phyloP scores from a whole-genome alignment of 2,329 filamentous ascomycete species.

The Exophiala sp. region DNA sequence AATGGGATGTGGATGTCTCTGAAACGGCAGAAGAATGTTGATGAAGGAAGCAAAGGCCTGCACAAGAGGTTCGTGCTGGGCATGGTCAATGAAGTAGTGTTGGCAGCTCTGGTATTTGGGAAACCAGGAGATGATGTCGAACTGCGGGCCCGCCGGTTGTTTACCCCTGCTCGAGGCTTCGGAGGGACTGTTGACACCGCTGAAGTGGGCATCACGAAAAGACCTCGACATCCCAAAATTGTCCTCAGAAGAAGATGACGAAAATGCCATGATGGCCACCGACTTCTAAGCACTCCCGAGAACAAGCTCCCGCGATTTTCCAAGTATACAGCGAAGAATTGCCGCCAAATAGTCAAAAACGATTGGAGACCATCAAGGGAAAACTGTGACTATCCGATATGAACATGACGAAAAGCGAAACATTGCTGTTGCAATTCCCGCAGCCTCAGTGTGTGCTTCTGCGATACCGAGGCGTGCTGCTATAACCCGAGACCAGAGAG shows the following conservation, averaged over 20 bases:
- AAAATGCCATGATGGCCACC: slow-evolving; percentile 21
- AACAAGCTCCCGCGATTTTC: not conserved
- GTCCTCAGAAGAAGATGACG: slow-evolving; percentile 27
- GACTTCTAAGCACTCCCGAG: not conserved
- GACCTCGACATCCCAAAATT: slow-evolving; percentile 17
- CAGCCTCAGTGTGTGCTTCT: not conserved
- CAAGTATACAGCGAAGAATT: not conserved
- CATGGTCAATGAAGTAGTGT: slow-evolving; percentile 83
- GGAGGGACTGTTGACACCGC: slow-evolving; percentile 19
- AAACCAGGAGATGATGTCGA: slow-evolving; percentile 80
- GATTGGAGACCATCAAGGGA: slow-evolving; percentile 3
- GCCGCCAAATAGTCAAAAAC: slow-evolving; percentile 1
- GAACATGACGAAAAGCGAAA: slow-evolving; percentile 8
- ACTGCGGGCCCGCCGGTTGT: slow-evolving; percentile 42
- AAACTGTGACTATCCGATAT: not conserved
- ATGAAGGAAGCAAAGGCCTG: slow-evolving; percentile 85
- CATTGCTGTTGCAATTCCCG: slow-evolving; percentile 5
- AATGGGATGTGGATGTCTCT: slow-evolving; percentile 54
- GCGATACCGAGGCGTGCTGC: slow-evolving; percentile 1
- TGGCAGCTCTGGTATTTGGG: slow-evolving; percentile 85
- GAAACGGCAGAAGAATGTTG: slow-evolving; percentile 86
- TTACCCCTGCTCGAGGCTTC: slow-evolving; percentile 12
- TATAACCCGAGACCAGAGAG: slow-evolving; percentile 6
- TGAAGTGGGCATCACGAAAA: slow-evolving; percentile 18
- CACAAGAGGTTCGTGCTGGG: slow-evolving; percentile 73